Conservation (phyloP, 495 filamentous ascomycete species). For the Annulohypoxylon moriforme region DNA sequence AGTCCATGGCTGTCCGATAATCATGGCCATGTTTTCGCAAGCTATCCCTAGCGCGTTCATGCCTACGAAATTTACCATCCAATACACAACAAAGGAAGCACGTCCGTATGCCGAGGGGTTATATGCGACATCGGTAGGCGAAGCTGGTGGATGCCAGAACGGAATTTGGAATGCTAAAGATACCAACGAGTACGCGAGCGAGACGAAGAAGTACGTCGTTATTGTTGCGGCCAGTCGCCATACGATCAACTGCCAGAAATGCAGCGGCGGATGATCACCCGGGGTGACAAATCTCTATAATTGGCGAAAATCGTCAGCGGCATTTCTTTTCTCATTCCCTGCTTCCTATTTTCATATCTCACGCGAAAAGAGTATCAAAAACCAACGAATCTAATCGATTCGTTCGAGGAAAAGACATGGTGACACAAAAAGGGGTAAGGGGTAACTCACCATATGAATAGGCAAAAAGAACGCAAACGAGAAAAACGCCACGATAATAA, state of each 20-base stretch:
- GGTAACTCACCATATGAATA: conserved; percentile 64
- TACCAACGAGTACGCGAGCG: conserved; percentile 73
- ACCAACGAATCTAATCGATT: not conserved
- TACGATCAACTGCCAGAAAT: conserved; percentile 68
- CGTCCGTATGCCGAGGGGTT: conserved; percentile 69
- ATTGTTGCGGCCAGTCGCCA: conserved; percentile 73
- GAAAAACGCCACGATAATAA: conserved; percentile 81
- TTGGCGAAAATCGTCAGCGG: not conserved
- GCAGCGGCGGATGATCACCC: conserved; percentile 65
- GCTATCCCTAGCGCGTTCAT: conserved; percentile 76
- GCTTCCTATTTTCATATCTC: not conserved
- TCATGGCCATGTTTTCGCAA: conserved; percentile 79
- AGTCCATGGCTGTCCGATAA: conserved; percentile 74
- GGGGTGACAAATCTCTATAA: conserved; percentile 43
- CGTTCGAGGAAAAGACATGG: not conserved
- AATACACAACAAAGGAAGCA: conserved; percentile 74
- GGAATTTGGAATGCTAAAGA: conserved; percentile 74
- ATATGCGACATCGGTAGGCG: conserved; percentile 55
- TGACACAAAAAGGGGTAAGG: not conserved
- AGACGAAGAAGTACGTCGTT: conserved; percentile 73
- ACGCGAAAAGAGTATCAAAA: conserved; percentile 1
- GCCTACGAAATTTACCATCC: conserved; percentile 79
- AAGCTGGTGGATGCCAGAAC: conserved; percentile 61
- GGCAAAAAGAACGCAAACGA: conserved; percentile 77
- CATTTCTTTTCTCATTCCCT: not conserved